A percentile compares a stretch with the other conserved stretches of the same genome.
phyloP scores from a whole-genome alignment of 2,329 filamentous ascomycete species.

The Xylaria sp. region DNA sequence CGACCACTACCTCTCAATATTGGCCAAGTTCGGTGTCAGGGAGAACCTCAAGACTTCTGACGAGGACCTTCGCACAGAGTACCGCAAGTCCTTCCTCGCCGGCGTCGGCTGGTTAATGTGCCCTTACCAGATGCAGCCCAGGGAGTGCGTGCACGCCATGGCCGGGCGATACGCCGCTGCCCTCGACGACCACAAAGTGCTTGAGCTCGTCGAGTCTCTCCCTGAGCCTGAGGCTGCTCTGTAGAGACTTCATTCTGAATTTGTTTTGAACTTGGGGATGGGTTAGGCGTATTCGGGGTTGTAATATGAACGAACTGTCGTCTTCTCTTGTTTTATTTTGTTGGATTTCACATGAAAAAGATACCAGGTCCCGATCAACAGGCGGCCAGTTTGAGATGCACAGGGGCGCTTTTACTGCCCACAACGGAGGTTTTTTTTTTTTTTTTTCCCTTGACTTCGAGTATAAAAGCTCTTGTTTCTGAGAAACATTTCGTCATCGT shows the following conservation, averaged over 20 bases:
- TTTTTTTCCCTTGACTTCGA: not conserved
- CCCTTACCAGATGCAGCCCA: slow-evolving; percentile 44
- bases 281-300: slow-evolving; percentile 7
- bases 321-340: not conserved
- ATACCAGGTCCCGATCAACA: slow-evolving; percentile 13
- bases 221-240: slow-evolving; percentile 20
- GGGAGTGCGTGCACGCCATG: slow-evolving; percentile 43
- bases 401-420: slow-evolving; percentile 1
- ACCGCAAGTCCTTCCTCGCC: slow-evolving; percentile 42
- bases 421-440: not conserved
- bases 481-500: not conserved
- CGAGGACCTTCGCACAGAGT: slow-evolving; percentile 40
- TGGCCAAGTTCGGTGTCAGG: slow-evolving; percentile 36
- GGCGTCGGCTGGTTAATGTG: slow-evolving; percentile 45
- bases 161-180: slow-evolving; percentile 42
- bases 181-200: slow-evolving; percentile 43
- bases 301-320: not conserved
- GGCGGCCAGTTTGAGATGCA: slow-evolving; percentile 10
- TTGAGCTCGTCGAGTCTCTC: slow-evolving; percentile 42
- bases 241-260: not conserved
- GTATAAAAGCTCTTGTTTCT: not conserved
- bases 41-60: slow-evolving; percentile 33
- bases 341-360: not conserved
- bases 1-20: slow-evolving; percentile 41
- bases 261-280: not conserved